A percentile compares a stretch with the other conserved stretches of the same genome.
phyloP scores from a whole-genome alignment of 75 land plant species.

The Pinus taeda region DNA sequence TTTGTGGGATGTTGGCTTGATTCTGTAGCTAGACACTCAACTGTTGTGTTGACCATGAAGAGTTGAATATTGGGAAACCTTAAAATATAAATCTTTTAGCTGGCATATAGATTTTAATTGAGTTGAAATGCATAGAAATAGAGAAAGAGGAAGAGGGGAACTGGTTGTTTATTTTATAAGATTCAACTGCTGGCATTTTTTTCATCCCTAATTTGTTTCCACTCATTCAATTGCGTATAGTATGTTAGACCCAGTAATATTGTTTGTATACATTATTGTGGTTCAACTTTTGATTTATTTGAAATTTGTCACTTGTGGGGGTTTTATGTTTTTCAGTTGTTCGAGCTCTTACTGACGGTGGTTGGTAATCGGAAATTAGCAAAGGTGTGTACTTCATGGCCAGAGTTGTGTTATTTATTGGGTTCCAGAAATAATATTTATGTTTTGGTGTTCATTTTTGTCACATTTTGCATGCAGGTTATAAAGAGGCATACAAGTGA shows the following conservation, averaged over 20 bases:
- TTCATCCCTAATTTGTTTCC: background rate
- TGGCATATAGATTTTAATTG: background rate
- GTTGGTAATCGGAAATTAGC: slow-evolving; percentile 50
- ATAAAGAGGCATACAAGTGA: slow-evolving; percentile 55
- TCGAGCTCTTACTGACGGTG: slow-evolving; percentile 79
- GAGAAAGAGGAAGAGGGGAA: background rate
- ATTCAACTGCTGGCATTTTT: background rate
- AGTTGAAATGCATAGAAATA: background rate
- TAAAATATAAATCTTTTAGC: background rate
- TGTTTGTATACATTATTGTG: background rate
- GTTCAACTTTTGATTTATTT: background rate
- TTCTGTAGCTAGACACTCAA: background rate
- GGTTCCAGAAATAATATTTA: background rate
- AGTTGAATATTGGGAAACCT: no score
- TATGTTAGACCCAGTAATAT: background rate
- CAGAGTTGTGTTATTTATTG: background rate
- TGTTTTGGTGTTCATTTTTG: slow-evolving; percentile 4
- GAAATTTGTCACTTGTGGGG: no score
- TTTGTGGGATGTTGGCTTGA: background rate
- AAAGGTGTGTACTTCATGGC: slow-evolving; percentile 22
- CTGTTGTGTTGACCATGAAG: background rate
- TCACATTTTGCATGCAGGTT: slow-evolving; percentile 34
- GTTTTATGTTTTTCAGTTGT: slow-evolving; percentile 59
- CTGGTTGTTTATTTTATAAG: background rate
- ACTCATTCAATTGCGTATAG: background rate